Percentiles rank a stretch among this genome's conserved stretches.
These are phyloP conservation scores for Exophiala sideris DNA, from an alignment of 2,329 filamentous ascomycete genomes.

Conservation along the genomic window DNA sequence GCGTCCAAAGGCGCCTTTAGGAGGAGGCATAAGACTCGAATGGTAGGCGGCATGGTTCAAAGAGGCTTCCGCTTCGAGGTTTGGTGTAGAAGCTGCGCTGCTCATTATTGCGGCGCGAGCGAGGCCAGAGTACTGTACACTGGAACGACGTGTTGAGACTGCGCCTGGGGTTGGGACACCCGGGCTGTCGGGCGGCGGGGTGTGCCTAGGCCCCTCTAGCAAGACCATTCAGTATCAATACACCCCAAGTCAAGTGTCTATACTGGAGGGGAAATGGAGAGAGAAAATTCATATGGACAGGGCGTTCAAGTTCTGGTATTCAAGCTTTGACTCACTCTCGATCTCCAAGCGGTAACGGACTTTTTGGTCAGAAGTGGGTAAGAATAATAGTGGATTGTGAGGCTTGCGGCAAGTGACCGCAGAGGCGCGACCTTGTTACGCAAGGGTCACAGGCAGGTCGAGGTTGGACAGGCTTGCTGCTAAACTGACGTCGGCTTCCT, in stretches of 20 bases:
- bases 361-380: background rate
- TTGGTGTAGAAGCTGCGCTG: slow-evolving; percentile 18
- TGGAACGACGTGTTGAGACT: slow-evolving; percentile 13
- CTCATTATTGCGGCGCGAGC: slow-evolving; percentile 24
- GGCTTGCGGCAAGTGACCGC: background rate
- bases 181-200: slow-evolving; percentile 7
- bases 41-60: slow-evolving; percentile 21
- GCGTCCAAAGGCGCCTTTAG: slow-evolving; percentile 22
- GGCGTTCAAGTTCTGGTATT: background rate
- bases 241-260: background rate
- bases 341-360: background rate
- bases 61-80: slow-evolving; percentile 13
- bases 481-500: background rate
- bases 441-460: background rate
- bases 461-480: background rate
- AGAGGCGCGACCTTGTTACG: background rate
- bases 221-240: slow-evolving; percentile 23
- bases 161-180: slow-evolving; percentile 4
- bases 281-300: background rate
- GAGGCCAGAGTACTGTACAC: slow-evolving; percentile 21
- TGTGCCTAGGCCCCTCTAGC: slow-evolving; percentile 19
- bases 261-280: background rate
- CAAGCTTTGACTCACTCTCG: background rate
- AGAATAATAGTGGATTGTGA: background rate
- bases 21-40: slow-evolving; percentile 25